These are phyloP conservation scores for Plasmodium gaboni DNA, from an alignment of 169 alveolate genomes.

Conservation along the genomic window DNA sequence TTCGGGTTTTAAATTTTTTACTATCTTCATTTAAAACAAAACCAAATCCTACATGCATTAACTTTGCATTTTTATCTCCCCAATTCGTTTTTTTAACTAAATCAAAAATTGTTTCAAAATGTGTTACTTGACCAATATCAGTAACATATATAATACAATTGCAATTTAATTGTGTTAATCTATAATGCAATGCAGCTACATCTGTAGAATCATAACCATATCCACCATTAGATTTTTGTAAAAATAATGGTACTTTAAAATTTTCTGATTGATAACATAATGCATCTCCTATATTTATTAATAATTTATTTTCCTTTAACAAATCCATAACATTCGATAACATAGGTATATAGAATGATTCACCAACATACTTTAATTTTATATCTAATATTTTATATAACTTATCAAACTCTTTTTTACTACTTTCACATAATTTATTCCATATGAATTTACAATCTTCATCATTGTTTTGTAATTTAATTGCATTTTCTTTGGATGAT, in stretches of 20 bases:
- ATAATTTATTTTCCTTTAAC: conserved; percentile 86
- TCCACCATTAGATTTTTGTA: conserved; percentile 98
- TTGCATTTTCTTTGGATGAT: conserved; percentile 88
- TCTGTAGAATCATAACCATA: conserved; percentile 99
- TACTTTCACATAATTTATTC: conserved; percentile 91
- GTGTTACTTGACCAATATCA: conserved; percentile 96
- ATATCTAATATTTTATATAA: conserved; percentile 90
- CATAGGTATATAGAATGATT: conserved; percentile 94
- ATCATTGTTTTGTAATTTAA: conserved; percentile 91
- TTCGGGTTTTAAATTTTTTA: conserved; percentile 96
- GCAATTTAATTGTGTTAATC: conserved; percentile 81
- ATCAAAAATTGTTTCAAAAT: conserved; percentile 94
- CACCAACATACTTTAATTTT: conserved; percentile 93
- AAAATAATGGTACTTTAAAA: conserved; percentile 93
- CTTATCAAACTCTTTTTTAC: conserved; percentile 88
- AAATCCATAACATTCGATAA: conserved; percentile 89
- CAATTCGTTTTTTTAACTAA: conserved; percentile 93
- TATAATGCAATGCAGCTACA: conserved; percentile 87
- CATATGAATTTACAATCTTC: conserved; percentile 89
- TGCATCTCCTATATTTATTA: conserved; percentile 95
- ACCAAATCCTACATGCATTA: conserved; percentile 98
- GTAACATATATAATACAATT: conserved; percentile 96
- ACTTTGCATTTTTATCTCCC: conserved; percentile 75
- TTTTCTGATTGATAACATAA: conserved; percentile 91
- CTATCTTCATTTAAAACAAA: conserved; percentile 95